These are phyloP conservation scores for Aureobasidium melanogenum DNA, from an alignment of 2,329 filamentous ascomycete species.

Conservation along the genomic window DNA sequence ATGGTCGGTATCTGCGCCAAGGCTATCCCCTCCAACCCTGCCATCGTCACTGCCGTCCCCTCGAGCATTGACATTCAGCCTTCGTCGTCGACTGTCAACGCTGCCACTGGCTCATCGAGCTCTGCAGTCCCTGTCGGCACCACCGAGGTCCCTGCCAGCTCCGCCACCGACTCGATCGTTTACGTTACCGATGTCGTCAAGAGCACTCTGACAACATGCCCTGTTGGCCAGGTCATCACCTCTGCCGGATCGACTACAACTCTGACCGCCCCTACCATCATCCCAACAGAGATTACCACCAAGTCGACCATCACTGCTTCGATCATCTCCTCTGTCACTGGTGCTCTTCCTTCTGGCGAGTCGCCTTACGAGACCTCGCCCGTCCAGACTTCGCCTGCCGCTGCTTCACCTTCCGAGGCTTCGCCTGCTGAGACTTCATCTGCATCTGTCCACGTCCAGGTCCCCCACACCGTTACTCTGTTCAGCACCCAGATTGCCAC, in stretches of 20 bases:
- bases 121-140: not conserved
- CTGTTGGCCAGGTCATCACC: conserved; percentile 15
- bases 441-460: conserved; percentile 4
- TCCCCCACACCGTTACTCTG: conserved; percentile 13
- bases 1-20: conserved; percentile 85
- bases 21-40: conserved; percentile 69
- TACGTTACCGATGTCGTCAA: conserved; percentile 17
- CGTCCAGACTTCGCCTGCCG: conserved; percentile 17
- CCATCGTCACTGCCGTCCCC: conserved; percentile 67
- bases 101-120: conserved; percentile 12
- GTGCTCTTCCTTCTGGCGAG: conserved; percentile 14
- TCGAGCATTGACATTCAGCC: conserved; percentile 44
- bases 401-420: conserved; percentile 13
- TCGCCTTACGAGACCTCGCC: conserved; percentile 15
- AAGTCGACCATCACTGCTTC: conserved; percentile 13
- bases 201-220: conserved; percentile 29
- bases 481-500: conserved; percentile 15
- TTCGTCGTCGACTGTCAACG: conserved; percentile 25
- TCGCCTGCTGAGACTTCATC: conserved; percentile 1
- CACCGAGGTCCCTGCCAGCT: not conserved
- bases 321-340: conserved; percentile 3
- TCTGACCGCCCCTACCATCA: not conserved
- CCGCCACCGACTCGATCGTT: conserved; percentile 3
- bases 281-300: conserved; percentile 8
- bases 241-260: not conserved